phyloP scores from a whole-genome alignment of 75 land plant species.

The Selaginella tamariscina region DNA sequence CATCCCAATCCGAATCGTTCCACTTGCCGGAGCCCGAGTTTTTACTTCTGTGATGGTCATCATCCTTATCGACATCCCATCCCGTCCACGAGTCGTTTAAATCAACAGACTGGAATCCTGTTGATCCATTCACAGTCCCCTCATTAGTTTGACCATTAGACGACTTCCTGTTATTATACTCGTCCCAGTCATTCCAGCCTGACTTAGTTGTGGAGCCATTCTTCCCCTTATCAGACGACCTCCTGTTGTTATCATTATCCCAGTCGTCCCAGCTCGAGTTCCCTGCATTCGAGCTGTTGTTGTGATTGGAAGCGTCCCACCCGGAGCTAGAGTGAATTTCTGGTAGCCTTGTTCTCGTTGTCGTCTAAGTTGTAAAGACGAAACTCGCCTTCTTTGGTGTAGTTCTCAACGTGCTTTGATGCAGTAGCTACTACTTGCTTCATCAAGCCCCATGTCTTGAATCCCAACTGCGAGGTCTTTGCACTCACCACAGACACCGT shows the following conservation, averaged over 20 bases:
- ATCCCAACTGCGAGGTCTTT: conserved; percentile 84
- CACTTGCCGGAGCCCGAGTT: conserved; percentile 13
- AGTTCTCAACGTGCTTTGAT: conserved; percentile 78
- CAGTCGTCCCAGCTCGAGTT: conserved; percentile 71
- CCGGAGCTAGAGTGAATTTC: neutral
- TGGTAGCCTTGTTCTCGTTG: neutral
- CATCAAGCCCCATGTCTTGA: conserved; percentile 93
- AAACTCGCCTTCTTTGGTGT: conserved; percentile 49
- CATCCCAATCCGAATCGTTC: conserved; percentile 17
- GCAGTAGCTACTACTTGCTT: conserved; percentile 91
- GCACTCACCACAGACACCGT: conserved; percentile 81
- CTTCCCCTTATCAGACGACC: conserved; percentile 10
- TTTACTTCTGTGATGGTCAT: conserved; percentile 13
- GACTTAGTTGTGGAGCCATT: conserved; percentile 38
- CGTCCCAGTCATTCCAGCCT: conserved; percentile 65
- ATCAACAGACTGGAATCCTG: neutral
- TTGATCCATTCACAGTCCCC: neutral
- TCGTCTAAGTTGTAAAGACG: neutral
- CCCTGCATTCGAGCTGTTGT: conserved; percentile 29
- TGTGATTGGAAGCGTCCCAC: too few relatives aligned
- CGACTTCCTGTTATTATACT: conserved; percentile 7
- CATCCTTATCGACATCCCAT: conserved; percentile 19
- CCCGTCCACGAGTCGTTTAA: conserved; percentile 17
- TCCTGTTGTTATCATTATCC: conserved; percentile 25
- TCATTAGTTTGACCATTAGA: neutral